Evolutionary conservation across 75 land plant genomes (phyloP).

Genomic region (Selaginella moellendorffii): DNA sequence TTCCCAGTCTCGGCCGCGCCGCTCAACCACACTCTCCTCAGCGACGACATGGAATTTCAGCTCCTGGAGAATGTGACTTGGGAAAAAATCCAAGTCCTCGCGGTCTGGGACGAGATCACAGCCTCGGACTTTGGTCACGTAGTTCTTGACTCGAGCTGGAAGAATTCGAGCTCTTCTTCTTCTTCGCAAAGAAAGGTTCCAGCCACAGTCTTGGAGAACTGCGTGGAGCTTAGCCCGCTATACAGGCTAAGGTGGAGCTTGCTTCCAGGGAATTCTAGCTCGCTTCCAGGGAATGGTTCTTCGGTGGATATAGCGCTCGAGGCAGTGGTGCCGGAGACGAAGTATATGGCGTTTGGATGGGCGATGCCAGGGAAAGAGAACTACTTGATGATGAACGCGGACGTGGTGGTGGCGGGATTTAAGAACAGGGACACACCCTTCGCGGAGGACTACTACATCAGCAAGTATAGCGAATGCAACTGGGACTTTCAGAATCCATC

Average conservation of each 20-base stretch:
- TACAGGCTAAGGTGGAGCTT: conserved; percentile 79
- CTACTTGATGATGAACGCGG: conserved; percentile 46
- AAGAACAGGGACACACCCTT: conserved; percentile 59
- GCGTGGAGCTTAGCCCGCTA: conserved; percentile 35
- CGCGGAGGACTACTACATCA: conserved; percentile 77
- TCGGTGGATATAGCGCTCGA: conserved; percentile 76
- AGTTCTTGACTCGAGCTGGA: conserved; percentile 17
- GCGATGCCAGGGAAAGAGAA: conserved; percentile 36
- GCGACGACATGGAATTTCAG: conserved; percentile 27
- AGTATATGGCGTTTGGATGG: conserved; percentile 99
- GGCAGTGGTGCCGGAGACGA: conserved; percentile 38
- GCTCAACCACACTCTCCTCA: conserved; percentile 40
- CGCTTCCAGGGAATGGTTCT: conserved; percentile 12
- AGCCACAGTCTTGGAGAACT: conserved; percentile 78
- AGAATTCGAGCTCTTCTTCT: neutral
- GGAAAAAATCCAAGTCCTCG: conserved; percentile 54
- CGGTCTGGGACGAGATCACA: conserved; percentile 71
- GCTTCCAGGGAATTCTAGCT: conserved; percentile 5
- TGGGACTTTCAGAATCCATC: conserved; percentile 33
- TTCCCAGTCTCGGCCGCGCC: conserved; percentile 34
- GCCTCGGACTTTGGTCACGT: conserved; percentile 87
- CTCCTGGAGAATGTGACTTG: conserved; percentile 34
- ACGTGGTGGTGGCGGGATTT: conserved; percentile 74
- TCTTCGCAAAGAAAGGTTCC: neutral
- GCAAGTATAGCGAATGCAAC: conserved; percentile 62